Percentiles rank a stretch among this genome's conserved stretches.
phyloP scores from a whole-genome alignment of 495 filamentous ascomycete genomes.

The Trichoderma gamsii region DNA sequence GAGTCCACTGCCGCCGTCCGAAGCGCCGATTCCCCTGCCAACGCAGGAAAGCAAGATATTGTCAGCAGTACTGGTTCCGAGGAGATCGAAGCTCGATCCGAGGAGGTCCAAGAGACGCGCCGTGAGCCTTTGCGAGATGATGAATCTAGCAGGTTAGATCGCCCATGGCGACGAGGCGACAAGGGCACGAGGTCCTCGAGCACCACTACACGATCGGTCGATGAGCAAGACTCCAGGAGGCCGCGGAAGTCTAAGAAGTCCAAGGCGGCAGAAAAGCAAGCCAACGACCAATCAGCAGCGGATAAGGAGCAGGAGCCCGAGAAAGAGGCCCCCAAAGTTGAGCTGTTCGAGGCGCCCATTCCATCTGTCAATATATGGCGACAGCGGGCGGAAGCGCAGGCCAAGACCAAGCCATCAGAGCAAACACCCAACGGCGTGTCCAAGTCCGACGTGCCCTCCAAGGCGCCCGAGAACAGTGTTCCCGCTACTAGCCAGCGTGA shows the following conservation, averaged over 20 bases:
- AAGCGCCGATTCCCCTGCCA: slow-evolving; percentile 20
- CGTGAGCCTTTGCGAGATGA: slow-evolving; percentile 21
- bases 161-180: slow-evolving; percentile 20
- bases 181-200: slow-evolving; percentile 27
- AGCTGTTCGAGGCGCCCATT: slow-evolving; percentile 72
- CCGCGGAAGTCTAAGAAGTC: slow-evolving; percentile 43
- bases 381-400: slow-evolving; percentile 62
- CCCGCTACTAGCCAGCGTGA: background rate
- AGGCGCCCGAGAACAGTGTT: slow-evolving; percentile 21
- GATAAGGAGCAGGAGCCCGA: slow-evolving; percentile 39
- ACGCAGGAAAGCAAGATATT: slow-evolving; percentile 16
- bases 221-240: slow-evolving; percentile 29
- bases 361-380: slow-evolving; percentile 84
- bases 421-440: slow-evolving; percentile 8
- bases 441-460: slow-evolving; percentile 29
- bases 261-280: slow-evolving; percentile 39
- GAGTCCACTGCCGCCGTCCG: background rate
- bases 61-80: slow-evolving; percentile 22
- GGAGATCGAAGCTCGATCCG: slow-evolving; percentile 25
- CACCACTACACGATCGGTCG: slow-evolving; percentile 34
- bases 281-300: slow-evolving; percentile 21
- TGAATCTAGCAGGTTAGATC: slow-evolving; percentile 11
- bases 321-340: slow-evolving; percentile 48
- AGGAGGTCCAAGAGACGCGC: slow-evolving; percentile 26
- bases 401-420: slow-evolving; percentile 37